A percentile compares a stretch with the other conserved stretches of the same genome.
phyloP scores from a whole-genome alignment of 805 yeast genomes.

The Candida nanaspora region DNA sequence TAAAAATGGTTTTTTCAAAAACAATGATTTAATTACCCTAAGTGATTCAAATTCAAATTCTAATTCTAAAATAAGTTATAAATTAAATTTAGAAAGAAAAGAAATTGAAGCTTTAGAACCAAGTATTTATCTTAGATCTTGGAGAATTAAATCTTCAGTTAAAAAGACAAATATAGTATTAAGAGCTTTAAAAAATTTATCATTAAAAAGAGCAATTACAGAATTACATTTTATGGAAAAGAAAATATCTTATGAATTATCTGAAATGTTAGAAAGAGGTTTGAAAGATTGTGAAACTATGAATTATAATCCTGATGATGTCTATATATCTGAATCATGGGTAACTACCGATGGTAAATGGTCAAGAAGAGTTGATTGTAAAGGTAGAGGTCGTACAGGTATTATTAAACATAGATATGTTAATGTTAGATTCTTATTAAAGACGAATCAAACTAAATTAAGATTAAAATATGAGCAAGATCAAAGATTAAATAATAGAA shows the following conservation, averaged over 20 bases:
- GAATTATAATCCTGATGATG: conserved; percentile 49
- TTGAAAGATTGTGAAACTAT: conserved; percentile 57
- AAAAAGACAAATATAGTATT: conserved; percentile 80
- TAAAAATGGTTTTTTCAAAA: conserved; percentile 63
- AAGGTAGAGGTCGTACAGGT: conserved; percentile 90
- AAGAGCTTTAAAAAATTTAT: conserved; percentile 66
- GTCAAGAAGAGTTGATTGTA: conserved; percentile 65
- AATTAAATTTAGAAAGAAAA: conserved; percentile 46
- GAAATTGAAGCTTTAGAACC: conserved; percentile 85
- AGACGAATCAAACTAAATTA: conserved; percentile 54
- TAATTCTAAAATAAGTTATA: conserved; percentile 39
- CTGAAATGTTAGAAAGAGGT: conserved; percentile 66
- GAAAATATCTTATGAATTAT: conserved; percentile 72
- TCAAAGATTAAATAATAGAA: conserved; percentile 37
- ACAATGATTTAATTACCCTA: conserved; percentile 41
- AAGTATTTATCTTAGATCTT: conserved; percentile 72
- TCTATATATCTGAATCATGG: conserved; percentile 81
- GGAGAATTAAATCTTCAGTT: conserved; percentile 78
- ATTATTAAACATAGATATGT: conserved; percentile 67
- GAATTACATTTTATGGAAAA: conserved; percentile 86
- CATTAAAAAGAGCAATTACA: conserved; percentile 74
- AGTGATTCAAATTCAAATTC: too few species aligned
- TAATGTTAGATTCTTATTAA: conserved; percentile 74
- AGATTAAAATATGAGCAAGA: conserved; percentile 55
- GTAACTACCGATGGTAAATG: conserved; percentile 82